These are phyloP conservation scores for Thelephora ganbajun DNA, from an alignment of 768 basidiomycete genomes.

Conservation along the genomic window DNA sequence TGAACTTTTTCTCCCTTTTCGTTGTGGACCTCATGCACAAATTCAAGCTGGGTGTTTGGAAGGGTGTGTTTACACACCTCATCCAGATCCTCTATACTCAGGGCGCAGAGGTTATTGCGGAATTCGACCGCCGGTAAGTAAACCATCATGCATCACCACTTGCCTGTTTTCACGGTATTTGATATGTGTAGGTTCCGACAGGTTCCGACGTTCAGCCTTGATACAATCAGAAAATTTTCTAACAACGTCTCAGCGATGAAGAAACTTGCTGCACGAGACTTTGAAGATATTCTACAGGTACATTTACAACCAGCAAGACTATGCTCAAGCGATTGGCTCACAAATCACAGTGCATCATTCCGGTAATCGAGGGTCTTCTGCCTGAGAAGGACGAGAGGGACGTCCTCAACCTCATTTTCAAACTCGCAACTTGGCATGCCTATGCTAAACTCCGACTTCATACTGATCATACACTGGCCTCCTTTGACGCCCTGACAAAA, in stretches of 20 bases:
- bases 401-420: slow-evolving; percentile 21
- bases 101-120: background rate
- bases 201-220: slow-evolving; percentile 13
- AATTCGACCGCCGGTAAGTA: too few species aligned
- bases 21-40: slow-evolving; percentile 19
- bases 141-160: slow-evolving; percentile 9
- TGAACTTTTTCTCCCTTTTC: slow-evolving; percentile 14
- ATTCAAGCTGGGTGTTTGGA: slow-evolving; percentile 19
- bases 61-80: slow-evolving; percentile 15
- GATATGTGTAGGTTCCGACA: slow-evolving; percentile 10
- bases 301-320: background rate
- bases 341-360: slow-evolving; percentile 12
- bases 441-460: slow-evolving; percentile 27
- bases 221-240: slow-evolving; percentile 13
- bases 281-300: too few species aligned
- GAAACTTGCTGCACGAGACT: too few species aligned
- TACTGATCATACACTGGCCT: slow-evolving; percentile 18
- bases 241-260: slow-evolving; percentile 12
- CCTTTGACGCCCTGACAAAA: slow-evolving; percentile 13
- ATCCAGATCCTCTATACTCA: slow-evolving; percentile 11
- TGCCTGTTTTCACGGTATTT: too few species aligned
- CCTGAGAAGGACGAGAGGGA: slow-evolving; percentile 8
- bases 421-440: slow-evolving; percentile 22
- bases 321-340: background rate
- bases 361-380: slow-evolving; percentile 14